Conservation (phyloP, 2,329 filamentous ascomycete species). For the Diaporthe nobilis region DNA sequence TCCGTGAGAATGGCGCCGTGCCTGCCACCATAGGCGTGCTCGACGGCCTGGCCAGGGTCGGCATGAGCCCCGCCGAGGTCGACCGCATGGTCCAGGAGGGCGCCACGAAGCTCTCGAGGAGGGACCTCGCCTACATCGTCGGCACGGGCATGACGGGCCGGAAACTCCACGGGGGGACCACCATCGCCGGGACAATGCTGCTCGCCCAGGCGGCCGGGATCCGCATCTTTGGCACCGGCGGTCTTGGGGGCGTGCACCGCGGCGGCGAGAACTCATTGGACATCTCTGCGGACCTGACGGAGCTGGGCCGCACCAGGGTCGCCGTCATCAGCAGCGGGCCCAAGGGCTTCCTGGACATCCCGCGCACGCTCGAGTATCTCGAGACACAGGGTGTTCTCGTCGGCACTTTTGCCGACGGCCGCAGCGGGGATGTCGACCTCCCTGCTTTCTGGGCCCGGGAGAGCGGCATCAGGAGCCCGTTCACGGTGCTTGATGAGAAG, state of each 20-base stretch:
- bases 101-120: constrained; percentile 86
- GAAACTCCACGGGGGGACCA: constrained; percentile 88
- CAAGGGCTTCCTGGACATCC: constrained; percentile 96
- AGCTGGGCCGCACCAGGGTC: constrained; percentile 90
- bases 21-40: constrained; percentile 94
- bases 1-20: constrained; percentile 84
- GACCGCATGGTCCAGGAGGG: constrained; percentile 78
- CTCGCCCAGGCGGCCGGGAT: constrained; percentile 90
- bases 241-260: constrained; percentile 93
- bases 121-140: constrained; percentile 86
- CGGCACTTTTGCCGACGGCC: constrained; percentile 89
- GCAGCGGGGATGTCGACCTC: constrained; percentile 81
- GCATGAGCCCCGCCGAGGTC: constrained; percentile 80
- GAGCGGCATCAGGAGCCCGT: constrained; percentile 85
- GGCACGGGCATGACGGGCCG: constrained; percentile 79
- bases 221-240: constrained; percentile 93
- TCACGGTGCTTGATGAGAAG: constrained; percentile 78
- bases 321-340: constrained; percentile 91
- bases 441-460: constrained; percentile 94
- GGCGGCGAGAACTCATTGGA: constrained; percentile 91
- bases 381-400: constrained; percentile 84
- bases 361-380: constrained; percentile 84
- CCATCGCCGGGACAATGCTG: constrained; percentile 93
- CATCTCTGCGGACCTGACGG: constrained; percentile 93
- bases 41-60: constrained; percentile 85